A percentile compares a stretch with the other conserved stretches of the same genome.
These are phyloP conservation scores for Sugiyamaella valdiviana DNA, from an alignment of 805 yeast genomes.

Conservation along the genomic window DNA sequence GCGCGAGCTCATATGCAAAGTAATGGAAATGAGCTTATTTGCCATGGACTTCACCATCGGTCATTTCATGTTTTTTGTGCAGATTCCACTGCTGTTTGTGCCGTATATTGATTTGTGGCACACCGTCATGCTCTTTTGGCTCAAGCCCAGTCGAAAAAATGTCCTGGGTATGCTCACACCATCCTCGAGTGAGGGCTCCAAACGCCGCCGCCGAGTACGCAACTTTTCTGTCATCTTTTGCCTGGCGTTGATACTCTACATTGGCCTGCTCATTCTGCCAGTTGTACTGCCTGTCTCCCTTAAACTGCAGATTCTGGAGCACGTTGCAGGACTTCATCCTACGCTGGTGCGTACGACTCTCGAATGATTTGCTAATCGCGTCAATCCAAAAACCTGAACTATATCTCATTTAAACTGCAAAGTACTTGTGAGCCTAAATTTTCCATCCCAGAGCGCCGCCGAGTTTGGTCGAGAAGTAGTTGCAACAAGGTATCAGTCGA, in stretches of 20 bases:
- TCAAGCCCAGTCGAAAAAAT: slow-evolving; percentile 78
- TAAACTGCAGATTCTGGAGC: slow-evolving; percentile 9
- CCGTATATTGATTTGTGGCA: slow-evolving; percentile 90
- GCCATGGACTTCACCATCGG: slow-evolving; percentile 88
- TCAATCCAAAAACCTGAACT: no score
- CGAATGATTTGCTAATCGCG: neutral
- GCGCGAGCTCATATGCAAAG: slow-evolving; percentile 81
- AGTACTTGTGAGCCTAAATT: neutral
- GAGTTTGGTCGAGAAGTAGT: no score
- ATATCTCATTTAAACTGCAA: no score
- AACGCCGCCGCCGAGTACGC: slow-evolving; percentile 70
- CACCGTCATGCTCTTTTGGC: slow-evolving; percentile 91
- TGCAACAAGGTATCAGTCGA: no score
- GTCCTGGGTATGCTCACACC: slow-evolving; percentile 45
- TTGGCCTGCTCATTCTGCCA: slow-evolving; percentile 69
- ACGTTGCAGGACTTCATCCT: slow-evolving; percentile 27
- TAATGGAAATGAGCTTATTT: slow-evolving; percentile 78
- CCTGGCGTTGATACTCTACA: slow-evolving; percentile 51
- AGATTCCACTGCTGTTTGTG: slow-evolving; percentile 69
- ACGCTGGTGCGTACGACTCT: slow-evolving; percentile 23
- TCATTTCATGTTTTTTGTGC: slow-evolving; percentile 70
- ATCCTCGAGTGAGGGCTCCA: neutral
- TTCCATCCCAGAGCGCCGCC: no score
- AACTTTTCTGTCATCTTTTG: slow-evolving; percentile 69
- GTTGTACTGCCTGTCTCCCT: slow-evolving; percentile 44